Evolutionary conservation across 2,329 filamentous ascomycete genomes (phyloP), one percentile per base, ranked within the genome.

Genomic region (Diaporthe sp.): DNA sequence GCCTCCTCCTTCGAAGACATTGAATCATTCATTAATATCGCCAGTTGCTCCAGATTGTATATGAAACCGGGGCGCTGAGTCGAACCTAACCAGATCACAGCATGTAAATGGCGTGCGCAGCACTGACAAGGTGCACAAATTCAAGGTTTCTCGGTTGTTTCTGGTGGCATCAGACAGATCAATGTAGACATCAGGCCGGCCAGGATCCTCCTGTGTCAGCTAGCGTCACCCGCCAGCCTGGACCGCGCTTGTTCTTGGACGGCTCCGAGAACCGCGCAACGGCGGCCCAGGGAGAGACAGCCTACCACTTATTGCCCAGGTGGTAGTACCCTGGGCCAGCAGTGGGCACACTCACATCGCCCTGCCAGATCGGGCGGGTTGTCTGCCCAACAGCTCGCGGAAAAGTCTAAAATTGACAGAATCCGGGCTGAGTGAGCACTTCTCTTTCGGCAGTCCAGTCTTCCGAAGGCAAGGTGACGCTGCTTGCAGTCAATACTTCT

Each of bases 101-200:
- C 45, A 38, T 38, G 64, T 52, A 54, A n/a, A 54, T 40, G 64
- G 47, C n/a, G 45, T 30, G 64, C n/a, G 25, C 64, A 54, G 40
- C 60, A 33, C 25, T 33, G 60, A 64, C 40, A 64, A 47, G 60
- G 40, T 64, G 28, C n/a, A 45, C 60, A 47, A 33, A 33, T 17
- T 64, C 60, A 68, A 68, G 64, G 64, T 54, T 68, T 54, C 47
- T 54, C 64, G 64, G 33, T 40, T 54, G 64, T 68, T 68, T 68
- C 64, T 54, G 64, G 45, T 67, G 42, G 42, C 61, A 67, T 67
- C 61, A 67, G 61, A 52, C 30, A 67, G 9, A 67, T 47, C 42
- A 67, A 67, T 50, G 61, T 22, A 38, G 28, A 67, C 12, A n/a
- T 25, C 42, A 50, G 28, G 19, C 45, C n/a, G 12, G 22, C 30